Conservation (phyloP, 1,284 basidiomycete species). For the Polyporus tsugae region DNA sequence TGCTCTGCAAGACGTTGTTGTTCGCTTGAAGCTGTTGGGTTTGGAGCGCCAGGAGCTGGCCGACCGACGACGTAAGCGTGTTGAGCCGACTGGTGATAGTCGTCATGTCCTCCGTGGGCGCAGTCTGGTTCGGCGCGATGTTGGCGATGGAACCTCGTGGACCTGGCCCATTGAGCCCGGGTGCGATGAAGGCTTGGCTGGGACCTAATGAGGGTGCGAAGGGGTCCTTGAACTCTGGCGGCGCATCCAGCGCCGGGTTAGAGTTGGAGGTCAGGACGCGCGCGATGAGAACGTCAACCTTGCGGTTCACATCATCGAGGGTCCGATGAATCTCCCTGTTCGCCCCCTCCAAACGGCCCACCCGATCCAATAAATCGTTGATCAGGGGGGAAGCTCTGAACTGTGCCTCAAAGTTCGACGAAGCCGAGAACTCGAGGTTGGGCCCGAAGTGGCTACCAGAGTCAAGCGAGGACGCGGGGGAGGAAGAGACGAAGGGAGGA, state of each 20-base stretch:
- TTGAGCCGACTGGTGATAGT: conserved; percentile 83
- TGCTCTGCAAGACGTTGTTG: conserved; percentile 37
- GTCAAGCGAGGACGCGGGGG: conserved; percentile 79
- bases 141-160: conserved; percentile 67
- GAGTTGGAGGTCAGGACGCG: conserved; percentile 53
- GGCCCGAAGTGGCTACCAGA: conserved; percentile 70
- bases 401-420: conserved; percentile 68
- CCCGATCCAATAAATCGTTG: conserved; percentile 78
- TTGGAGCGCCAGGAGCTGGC: conserved; percentile 81
- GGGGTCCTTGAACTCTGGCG: conserved; percentile 82
- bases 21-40: conserved; percentile 69
- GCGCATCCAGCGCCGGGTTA: conserved; percentile 40
- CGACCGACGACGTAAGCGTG: conserved; percentile 86
- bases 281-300: conserved; percentile 80
- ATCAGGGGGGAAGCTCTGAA: conserved; percentile 78
- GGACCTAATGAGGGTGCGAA: conserved; percentile 56
- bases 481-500: conserved; percentile 62
- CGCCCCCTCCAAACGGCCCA: conserved; percentile 74
- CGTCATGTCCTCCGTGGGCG: conserved; percentile 74
- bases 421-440: conserved; percentile 48
- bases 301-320: conserved; percentile 76
- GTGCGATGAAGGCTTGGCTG: conserved; percentile 42
- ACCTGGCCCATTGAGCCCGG: conserved; percentile 54
- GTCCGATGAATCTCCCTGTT: conserved; percentile 80
- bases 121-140: conserved; percentile 73